A percentile compares a stretch with the other conserved stretches of the same genome.
Conservation (phyloP, 805 yeast genomes). For the Scheffersomyces ergatensis region DNA sequence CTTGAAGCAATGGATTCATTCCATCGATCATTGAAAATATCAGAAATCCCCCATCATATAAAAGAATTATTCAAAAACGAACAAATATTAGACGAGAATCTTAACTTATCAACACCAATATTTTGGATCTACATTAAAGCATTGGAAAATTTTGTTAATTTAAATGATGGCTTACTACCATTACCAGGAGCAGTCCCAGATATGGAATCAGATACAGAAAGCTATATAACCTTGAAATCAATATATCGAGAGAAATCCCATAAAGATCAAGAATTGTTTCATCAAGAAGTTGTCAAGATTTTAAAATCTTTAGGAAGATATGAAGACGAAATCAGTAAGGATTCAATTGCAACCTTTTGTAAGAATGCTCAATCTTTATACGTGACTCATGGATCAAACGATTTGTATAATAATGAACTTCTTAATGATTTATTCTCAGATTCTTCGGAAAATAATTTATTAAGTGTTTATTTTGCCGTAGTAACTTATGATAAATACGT, state of each 20-base stretch:
- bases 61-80: conserved; percentile 19
- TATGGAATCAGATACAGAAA: conserved; percentile 75
- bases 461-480: conserved; percentile 42
- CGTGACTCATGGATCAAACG: conserved; percentile 46
- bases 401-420: conserved; percentile 13
- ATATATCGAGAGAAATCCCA: conserved; percentile 57
- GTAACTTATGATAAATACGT: conserved; percentile 27
- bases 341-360: conserved; percentile 50
- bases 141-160: conserved; percentile 45
- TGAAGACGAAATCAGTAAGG: conserved; percentile 25
- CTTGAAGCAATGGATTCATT: conserved; percentile 34
- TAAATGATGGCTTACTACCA: conserved; percentile 50
- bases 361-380: conserved; percentile 56
- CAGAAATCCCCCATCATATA: conserved; percentile 30
- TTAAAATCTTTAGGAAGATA: conserved; percentile 24
- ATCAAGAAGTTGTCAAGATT: conserved; percentile 26
- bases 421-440: conserved; percentile 11
- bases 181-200: conserved; percentile 78
- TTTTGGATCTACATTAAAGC: conserved; percentile 69
- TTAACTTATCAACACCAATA: conserved; percentile 17
- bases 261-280: conserved; percentile 44
- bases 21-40: conserved; percentile 36
- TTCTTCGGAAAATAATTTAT: conserved; percentile 12
- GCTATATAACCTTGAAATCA: conserved; percentile 55
- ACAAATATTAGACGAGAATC: conserved; percentile 12